phyloP scores from a whole-genome alignment of 768 basidiomycete genomes.

The Hericium alpestre region DNA sequence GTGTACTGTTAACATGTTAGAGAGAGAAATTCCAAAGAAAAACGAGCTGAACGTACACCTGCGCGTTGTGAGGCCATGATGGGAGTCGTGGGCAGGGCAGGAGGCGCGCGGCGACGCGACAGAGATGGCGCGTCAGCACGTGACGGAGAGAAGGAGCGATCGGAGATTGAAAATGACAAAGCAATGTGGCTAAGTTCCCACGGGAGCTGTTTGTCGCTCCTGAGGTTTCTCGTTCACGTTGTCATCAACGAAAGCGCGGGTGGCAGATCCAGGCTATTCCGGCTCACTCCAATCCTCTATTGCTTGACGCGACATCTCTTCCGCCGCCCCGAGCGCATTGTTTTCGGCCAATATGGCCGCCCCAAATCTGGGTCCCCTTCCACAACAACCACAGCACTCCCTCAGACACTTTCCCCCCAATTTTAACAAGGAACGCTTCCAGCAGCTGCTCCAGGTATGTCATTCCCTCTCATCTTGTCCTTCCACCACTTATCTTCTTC shows the following conservation, averaged over 20 bases:
- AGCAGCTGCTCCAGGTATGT: constrained; percentile 19
- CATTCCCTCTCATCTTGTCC: background rate
- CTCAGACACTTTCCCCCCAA: constrained; percentile 7
- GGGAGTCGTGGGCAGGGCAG: constrained; percentile 8
- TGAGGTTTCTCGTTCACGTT: background rate
- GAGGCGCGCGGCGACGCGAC: constrained; percentile 1
- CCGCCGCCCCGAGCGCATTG: background rate
- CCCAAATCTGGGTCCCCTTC: constrained; percentile 16
- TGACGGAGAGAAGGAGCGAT: background rate
- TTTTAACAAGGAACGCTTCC: constrained; percentile 14
- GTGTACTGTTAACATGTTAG: constrained; percentile 44
- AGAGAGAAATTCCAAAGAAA: constrained; percentile 11
- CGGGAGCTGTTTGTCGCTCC: background rate
- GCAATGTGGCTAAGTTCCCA: background rate
- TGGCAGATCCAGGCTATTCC: background rate
- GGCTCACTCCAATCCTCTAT: background rate
- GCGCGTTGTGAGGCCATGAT: constrained; percentile 72
- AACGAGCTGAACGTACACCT: constrained; percentile 41
- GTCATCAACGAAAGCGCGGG: background rate
- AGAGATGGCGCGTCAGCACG: constrained; percentile 14
- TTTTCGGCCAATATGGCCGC: constrained; percentile 15
- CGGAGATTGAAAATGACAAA: constrained; percentile 2
- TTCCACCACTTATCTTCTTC: background rate
- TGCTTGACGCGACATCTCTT: background rate
- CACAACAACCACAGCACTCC: constrained; percentile 13